phyloP scores from a whole-genome alignment of 441 rosid species.

The Erysimum pusillum region DNA sequence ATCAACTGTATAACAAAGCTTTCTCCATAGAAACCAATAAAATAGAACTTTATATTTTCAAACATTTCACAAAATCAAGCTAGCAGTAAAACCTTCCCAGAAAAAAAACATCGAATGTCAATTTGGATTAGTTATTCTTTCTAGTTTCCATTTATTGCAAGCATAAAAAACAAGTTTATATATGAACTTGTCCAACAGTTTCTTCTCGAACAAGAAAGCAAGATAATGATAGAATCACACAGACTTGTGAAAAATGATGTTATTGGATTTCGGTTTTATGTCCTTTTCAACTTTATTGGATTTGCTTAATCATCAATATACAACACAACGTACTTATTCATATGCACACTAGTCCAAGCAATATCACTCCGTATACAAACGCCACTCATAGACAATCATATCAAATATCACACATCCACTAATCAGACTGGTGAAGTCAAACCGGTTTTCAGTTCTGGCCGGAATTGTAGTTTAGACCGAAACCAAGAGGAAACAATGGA shows the following conservation, averaged over 20 bases:
- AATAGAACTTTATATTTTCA: not conserved
- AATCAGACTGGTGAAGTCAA: not conserved
- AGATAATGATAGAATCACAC: not conserved
- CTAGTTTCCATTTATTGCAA: not conserved
- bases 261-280: not conserved
- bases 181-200: not conserved
- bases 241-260: not conserved
- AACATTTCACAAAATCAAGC: not conserved
- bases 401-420: not conserved
- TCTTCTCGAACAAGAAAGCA: constrained; percentile 16
- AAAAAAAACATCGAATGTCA: not conserved
- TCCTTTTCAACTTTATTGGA: not conserved
- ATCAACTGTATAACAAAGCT: not conserved
- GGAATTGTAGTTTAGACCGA: not conserved
- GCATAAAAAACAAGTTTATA: not conserved
- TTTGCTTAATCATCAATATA: constrained; percentile 2
- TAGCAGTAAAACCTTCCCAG: not conserved
- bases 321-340: not conserved
- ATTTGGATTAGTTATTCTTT: not conserved
- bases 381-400: not conserved
- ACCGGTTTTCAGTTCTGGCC: not conserved
- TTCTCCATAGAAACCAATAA: not conserved
- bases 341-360: not conserved
- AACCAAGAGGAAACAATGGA: constrained; percentile 35
- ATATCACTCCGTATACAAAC: not conserved